Percentiles rank a stretch among this genome's conserved stretches.
phyloP scores from a whole-genome alignment of 805 yeast species.

The Suhomyces canberraensis region DNA sequence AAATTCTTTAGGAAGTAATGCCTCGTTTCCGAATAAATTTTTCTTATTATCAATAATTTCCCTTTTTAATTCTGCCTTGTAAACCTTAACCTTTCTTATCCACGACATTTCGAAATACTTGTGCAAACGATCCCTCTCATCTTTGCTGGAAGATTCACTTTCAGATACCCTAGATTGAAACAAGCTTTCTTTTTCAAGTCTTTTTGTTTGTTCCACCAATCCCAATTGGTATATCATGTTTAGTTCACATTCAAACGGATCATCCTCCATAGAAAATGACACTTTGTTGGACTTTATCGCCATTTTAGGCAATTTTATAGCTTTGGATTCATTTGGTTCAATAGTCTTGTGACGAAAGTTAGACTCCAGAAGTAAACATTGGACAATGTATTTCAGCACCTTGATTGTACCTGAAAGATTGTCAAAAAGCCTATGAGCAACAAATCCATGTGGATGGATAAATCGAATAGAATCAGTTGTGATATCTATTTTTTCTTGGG shows the following conservation, averaged over 20 bases:
- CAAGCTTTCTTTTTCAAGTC: constrained; percentile 27
- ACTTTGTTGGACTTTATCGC: constrained; percentile 23
- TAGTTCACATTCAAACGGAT: constrained; percentile 41
- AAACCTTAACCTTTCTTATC: constrained; percentile 60
- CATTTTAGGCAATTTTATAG: constrained; percentile 28
- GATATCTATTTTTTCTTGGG: constrained; percentile 18
- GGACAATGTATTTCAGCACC: constrained; percentile 31
- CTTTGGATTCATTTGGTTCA: constrained; percentile 28
- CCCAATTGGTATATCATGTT: constrained; percentile 43
- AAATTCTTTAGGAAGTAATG: constrained; percentile 10
- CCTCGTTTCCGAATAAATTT: constrained; percentile 36
- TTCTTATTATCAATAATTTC: constrained; percentile 34
- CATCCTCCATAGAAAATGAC: constrained; percentile 40
- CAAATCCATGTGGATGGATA: constrained; percentile 38
- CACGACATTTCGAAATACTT: constrained; percentile 60
- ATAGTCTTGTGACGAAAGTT: constrained; percentile 18
- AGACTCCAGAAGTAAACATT: constrained; percentile 17
- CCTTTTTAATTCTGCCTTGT: constrained; percentile 34
- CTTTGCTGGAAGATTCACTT: neutral
- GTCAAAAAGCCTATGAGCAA: constrained; percentile 38
- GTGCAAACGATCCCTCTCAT: constrained; percentile 24
- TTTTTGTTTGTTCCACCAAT: constrained; percentile 35
- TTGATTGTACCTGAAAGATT: constrained; percentile 34
- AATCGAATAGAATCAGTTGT: constrained; percentile 26
- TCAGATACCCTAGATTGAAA: constrained; percentile 17